Evolutionary conservation across 345 rosid species (phyloP).

Genomic region (Aquilaria malaccensis): DNA sequence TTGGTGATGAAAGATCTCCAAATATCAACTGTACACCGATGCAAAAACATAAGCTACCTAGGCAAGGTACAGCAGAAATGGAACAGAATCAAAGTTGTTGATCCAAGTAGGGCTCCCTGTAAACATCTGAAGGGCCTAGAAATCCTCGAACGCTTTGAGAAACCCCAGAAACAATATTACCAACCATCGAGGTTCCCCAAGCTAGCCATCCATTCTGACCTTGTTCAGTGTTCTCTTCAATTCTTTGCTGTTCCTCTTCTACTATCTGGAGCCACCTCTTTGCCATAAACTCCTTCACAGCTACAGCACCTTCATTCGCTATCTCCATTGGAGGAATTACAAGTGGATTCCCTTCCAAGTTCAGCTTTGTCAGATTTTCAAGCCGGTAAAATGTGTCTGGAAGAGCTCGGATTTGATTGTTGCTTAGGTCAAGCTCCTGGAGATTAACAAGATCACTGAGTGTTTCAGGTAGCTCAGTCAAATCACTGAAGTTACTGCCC

Average conservation of each 20-base stretch:
- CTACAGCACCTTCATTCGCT: constrained; percentile 62
- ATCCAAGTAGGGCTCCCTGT: constrained; percentile 45
- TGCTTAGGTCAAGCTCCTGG: constrained; percentile 90
- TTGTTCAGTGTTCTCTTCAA: constrained; percentile 48
- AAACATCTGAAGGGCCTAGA: constrained; percentile 27
- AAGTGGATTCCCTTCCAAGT: constrained; percentile 83
- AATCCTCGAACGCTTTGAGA: constrained; percentile 31
- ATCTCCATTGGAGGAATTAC: constrained; percentile 58
- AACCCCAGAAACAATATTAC: constrained; percentile 39
- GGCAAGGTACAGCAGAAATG: not conserved
- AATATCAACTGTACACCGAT: not conserved
- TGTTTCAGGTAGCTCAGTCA: constrained; percentile 62
- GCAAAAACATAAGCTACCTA: not conserved
- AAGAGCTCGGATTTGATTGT: constrained; percentile 77
- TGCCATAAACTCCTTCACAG: constrained; percentile 63
- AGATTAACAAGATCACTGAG: constrained; percentile 64
- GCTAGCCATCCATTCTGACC: constrained; percentile 59
- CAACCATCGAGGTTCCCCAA: constrained; percentile 64
- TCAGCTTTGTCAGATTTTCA: constrained; percentile 58
- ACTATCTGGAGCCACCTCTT: constrained; percentile 63
- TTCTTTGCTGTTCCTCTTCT: constrained; percentile 56
- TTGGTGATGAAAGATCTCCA: no score
- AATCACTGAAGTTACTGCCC: constrained; percentile 79
- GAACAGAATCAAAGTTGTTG: constrained; percentile 35
- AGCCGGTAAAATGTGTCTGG: constrained; percentile 74